Conservation (phyloP, 192 early-diverging fungal genomes). For the Phlyctochytrium planicorne region DNA sequence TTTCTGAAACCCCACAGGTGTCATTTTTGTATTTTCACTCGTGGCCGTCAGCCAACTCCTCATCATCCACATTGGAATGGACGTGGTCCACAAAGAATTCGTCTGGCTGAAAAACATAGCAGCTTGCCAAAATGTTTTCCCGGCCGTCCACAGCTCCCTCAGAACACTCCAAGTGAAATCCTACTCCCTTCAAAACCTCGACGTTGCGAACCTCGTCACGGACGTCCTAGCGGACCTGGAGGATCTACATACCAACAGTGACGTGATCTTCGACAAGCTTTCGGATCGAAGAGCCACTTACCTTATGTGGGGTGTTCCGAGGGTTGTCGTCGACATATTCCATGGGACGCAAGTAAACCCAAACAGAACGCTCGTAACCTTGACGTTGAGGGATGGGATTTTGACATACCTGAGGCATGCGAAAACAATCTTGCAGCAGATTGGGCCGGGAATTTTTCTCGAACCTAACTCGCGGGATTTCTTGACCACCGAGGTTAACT, state of each 20-base stretch:
- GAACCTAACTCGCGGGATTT: too few relatives aligned
- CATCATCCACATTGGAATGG: neutral
- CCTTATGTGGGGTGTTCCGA: neutral
- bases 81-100: conserved; percentile 6
- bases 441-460: too few relatives aligned
- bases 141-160: conserved; percentile 7
- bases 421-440: neutral
- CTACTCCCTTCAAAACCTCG: neutral
- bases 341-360: neutral
- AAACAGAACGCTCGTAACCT: neutral
- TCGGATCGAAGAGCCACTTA: neutral
- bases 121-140: conserved; percentile 6
- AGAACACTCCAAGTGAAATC: conserved; percentile 4
- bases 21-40: conserved; percentile 1
- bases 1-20: neutral
- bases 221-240: neutral
- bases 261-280: neutral
- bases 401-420: neutral
- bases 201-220: neutral
- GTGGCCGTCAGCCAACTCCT: conserved; percentile 18
- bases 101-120: neutral
- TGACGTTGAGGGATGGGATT: neutral
- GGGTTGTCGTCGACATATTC: neutral
- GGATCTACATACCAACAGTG: neutral
- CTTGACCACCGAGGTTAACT: too few relatives aligned